Evolutionary conservation across 2,329 filamentous ascomycete species (phyloP).

Genomic region (Colletotrichum tamarilloi): DNA sequence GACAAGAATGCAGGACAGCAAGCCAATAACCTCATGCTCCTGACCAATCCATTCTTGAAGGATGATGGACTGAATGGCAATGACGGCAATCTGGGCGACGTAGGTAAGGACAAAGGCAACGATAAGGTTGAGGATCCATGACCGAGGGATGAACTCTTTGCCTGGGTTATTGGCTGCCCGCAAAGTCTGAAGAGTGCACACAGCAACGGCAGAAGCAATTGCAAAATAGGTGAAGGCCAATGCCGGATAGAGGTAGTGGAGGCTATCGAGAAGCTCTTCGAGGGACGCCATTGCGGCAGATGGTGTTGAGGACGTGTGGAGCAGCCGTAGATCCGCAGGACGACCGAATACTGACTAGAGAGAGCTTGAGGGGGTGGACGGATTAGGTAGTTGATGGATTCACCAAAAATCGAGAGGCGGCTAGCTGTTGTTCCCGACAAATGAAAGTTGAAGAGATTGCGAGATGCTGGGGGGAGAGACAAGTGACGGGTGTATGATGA

Average conservation of each 20-base stretch:
- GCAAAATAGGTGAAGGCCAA: conserved; percentile 68
- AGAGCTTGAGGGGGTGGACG: not conserved
- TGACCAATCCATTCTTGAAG: conserved; percentile 53
- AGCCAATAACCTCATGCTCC: conserved; percentile 64
- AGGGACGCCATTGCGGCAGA: conserved; percentile 37
- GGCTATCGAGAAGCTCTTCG: conserved; percentile 50
- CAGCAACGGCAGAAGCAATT: conserved; percentile 59
- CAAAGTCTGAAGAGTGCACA: conserved; percentile 63
- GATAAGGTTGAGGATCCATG: conserved; percentile 54
- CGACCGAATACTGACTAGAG: not conserved
- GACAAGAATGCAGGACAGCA: conserved; percentile 71
- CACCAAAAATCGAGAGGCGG: not conserved
- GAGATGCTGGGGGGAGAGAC: not conserved
- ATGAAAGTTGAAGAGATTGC: not conserved
- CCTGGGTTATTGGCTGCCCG: conserved; percentile 47
- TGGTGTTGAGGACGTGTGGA: not conserved
- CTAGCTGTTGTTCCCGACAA: not conserved
- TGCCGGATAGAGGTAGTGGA: conserved; percentile 71
- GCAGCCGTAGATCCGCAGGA: not conserved
- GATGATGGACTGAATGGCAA: conserved; percentile 50
- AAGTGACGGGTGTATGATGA: not conserved
- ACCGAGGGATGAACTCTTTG: conserved; percentile 52
- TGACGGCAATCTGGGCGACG: conserved; percentile 55
- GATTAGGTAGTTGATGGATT: not conserved
- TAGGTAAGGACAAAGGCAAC: conserved; percentile 58